Evolutionary conservation across 305 asterid species (phyloP), one percentile per base, ranked within the genome.

Genomic region (Salvia sclarea): DNA sequence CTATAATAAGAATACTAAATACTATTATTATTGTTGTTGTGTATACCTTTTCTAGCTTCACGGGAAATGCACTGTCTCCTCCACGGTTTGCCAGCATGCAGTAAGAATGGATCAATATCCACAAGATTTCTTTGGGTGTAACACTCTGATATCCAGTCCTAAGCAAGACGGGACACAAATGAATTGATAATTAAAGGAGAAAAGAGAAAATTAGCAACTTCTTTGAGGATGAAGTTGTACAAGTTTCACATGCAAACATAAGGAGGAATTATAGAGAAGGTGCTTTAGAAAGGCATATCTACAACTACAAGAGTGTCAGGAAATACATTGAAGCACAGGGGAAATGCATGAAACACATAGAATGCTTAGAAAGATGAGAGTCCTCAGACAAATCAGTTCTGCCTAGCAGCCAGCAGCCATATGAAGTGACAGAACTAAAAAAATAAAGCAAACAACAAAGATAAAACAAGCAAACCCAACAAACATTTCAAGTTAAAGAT

Each of bases 71-170:
- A 54, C 57, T 77, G 94, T 73, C 66, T 73, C 81, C 83, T 88
- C 96, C 98, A 93, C 54, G 97, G 96, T 79, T 93, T 90, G 70
- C 98, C 98, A 78, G 92, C 94, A 83, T 90, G 84, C 84, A 93
- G 79, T 61, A 90, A 73, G 72, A 79, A 83, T 13, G 86, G 79
- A 72, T 90, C 97, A 40, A 93, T 87, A 20, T 87, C 97, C 57
- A 87, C 90, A 54, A 88, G 95, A 71, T 87, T 86, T 75, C 49
- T 84, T 66, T 83, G 82, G 53, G 25, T 75, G 68, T 90, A 82
- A 75, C 97, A 90, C 74, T 88, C 89, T 41, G 84, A 76, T 74
- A 93, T 83, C 98, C 98, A 93, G 61, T 88, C 98, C 98, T 92
- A 69, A 55, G 69, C 43, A 78, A 77, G 75, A 80, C 13, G 7